Evolutionary conservation across 345 rosid species (phyloP).

Genomic region (Carallia brachiata): DNA sequence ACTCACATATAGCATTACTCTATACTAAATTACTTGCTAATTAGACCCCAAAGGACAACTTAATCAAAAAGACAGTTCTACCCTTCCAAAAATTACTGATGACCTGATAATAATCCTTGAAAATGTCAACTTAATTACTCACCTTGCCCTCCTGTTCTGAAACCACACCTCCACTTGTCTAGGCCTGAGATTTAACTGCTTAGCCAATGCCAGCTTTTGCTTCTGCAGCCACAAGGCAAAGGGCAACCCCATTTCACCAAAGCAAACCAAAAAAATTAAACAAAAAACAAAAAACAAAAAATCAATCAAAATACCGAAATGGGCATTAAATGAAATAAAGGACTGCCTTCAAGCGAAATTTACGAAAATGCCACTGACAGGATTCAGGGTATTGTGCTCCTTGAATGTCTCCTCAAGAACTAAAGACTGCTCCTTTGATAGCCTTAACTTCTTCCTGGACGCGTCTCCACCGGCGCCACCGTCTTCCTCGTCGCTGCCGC

Average conservation of each 20-base stretch:
- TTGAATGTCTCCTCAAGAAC: constrained; percentile 86
- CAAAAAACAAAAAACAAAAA: too few relatives aligned
- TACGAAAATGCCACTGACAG: constrained; percentile 61
- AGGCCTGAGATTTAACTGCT: constrained; percentile 70
- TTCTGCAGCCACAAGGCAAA: constrained; percentile 42
- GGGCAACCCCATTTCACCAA: background rate
- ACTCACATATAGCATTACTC: too few relatives aligned
- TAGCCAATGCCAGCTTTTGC: constrained; percentile 70
- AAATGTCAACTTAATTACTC: constrained; percentile 20
- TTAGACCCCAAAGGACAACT: background rate
- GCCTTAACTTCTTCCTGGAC: constrained; percentile 54
- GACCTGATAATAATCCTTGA: too few relatives aligned
- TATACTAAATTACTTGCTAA: background rate
- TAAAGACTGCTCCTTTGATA: constrained; percentile 74
- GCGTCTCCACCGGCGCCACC: constrained; percentile 57
- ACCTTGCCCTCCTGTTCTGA: constrained; percentile 93
- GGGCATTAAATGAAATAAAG: background rate
- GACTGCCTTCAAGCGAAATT: background rate
- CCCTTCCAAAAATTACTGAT: constrained; percentile 29
- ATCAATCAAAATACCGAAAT: background rate
- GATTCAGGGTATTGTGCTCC: constrained; percentile 78
- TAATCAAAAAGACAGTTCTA: constrained; percentile 34
- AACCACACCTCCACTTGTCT: constrained; percentile 97
- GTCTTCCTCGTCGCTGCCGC: constrained; percentile 63
- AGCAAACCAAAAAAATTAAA: too few relatives aligned